A percentile compares a stretch with the other conserved stretches of the same genome.
phyloP scores from a whole-genome alignment of 805 yeast genomes.

The Wickerhamia fluorescens region DNA sequence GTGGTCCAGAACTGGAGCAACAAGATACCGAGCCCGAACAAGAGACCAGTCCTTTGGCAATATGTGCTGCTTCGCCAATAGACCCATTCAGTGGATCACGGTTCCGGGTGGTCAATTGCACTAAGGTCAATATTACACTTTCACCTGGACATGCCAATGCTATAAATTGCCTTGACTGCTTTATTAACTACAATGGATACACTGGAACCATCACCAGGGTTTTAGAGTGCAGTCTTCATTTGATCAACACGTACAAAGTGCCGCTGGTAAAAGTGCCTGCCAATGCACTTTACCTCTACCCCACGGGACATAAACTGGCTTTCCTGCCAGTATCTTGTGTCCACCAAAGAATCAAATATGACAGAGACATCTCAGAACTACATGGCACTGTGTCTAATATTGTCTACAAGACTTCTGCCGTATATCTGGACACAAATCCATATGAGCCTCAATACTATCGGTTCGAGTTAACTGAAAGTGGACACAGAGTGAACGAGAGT shows the following conservation, averaged over 20 bases:
- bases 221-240: slow-evolving; percentile 1
- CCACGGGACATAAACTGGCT: too few species aligned
- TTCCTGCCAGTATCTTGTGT: slow-evolving; percentile 1
- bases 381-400: slow-evolving; percentile 14
- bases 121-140: slow-evolving; percentile 1
- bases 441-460: slow-evolving; percentile 27
- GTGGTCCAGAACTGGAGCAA: too few species aligned
- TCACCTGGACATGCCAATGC: slow-evolving; percentile 2
- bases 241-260: slow-evolving; percentile 3
- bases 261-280: not conserved
- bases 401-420: slow-evolving; percentile 14
- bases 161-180: slow-evolving; percentile 5
- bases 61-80: too few species aligned
- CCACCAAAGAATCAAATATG: slow-evolving; percentile 12
- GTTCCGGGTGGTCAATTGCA: not conserved
- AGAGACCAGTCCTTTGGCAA: too few species aligned
- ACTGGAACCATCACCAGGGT: slow-evolving; percentile 4
- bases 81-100: too few species aligned
- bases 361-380: slow-evolving; percentile 11
- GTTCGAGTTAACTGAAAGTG: slow-evolving; percentile 17
- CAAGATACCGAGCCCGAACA: too few species aligned
- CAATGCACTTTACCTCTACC: slow-evolving; percentile 1
- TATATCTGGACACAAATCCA: slow-evolving; percentile 16
- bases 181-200: slow-evolving; percentile 5
- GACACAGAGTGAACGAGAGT: slow-evolving; percentile 15